These are phyloP conservation scores for Urtica urens DNA, from an alignment of 306 rosid species.

Conservation along the genomic window DNA sequence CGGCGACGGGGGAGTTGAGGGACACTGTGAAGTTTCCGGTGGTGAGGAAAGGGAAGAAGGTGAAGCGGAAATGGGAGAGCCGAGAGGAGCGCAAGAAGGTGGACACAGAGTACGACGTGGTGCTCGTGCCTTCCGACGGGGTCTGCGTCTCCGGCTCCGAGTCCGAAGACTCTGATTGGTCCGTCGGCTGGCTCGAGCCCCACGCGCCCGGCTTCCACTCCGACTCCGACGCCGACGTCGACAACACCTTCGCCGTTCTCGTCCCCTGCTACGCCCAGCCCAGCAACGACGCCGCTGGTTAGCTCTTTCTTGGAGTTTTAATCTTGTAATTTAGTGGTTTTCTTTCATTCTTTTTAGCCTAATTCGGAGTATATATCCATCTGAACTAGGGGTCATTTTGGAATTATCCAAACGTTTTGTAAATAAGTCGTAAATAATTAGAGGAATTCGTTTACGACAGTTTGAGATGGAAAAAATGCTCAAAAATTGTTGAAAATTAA, in stretches of 20 bases:
- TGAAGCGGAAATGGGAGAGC: slow-evolving; percentile 78
- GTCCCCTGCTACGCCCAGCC: slow-evolving; percentile 82
- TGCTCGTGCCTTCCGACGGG: slow-evolving; percentile 88
- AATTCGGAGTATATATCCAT: too few relatives aligned
- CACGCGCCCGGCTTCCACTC: slow-evolving; percentile 84
- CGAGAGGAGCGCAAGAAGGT: slow-evolving; percentile 80
- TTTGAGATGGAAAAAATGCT: too few relatives aligned
- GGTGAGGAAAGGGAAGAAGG: slow-evolving; percentile 42
- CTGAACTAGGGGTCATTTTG: too few relatives aligned
- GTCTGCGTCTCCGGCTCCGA: slow-evolving; percentile 82
- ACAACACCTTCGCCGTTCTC: slow-evolving; percentile 80
- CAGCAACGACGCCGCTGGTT: too few relatives aligned
- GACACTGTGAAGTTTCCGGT: slow-evolving; percentile 63
- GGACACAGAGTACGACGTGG: slow-evolving; percentile 74
- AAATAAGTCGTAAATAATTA: too few relatives aligned
- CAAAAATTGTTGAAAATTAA: too few relatives aligned
- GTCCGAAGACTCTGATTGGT: slow-evolving; percentile 89
- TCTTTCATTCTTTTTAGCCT: too few relatives aligned
- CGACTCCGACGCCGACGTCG: slow-evolving; percentile 69
- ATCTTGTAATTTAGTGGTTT: too few relatives aligned
- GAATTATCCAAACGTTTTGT: too few relatives aligned
- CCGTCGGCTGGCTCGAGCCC: slow-evolving; percentile 96
- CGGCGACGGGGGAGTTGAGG: too few relatives aligned
- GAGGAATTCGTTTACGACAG: too few relatives aligned
- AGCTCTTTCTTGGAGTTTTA: too few relatives aligned